These are phyloP conservation scores for Candida loeiensis DNA, from an alignment of 805 yeast genomes.

Conservation along the genomic window DNA sequence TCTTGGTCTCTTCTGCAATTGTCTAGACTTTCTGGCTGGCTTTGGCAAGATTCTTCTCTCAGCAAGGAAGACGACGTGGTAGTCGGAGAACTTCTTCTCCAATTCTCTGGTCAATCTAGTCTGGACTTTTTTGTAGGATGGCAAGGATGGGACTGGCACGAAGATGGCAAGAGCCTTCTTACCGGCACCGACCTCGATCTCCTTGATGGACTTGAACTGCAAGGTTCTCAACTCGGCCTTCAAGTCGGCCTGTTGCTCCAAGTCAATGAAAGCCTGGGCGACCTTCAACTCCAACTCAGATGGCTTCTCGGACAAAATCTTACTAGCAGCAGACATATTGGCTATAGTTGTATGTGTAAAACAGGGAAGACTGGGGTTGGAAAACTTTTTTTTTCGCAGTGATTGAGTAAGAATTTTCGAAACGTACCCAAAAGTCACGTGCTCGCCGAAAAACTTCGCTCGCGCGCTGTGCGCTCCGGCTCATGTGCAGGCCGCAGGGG, in stretches of 20 bases:
- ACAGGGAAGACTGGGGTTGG: constrained; percentile 7
- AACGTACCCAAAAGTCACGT: constrained; percentile 2
- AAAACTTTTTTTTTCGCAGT: constrained; percentile 8
- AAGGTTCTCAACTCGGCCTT: constrained; percentile 97
- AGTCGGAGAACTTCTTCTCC: constrained; percentile 99
- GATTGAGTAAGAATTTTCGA: constrained; percentile 7
- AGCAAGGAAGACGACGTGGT: constrained; percentile 98
- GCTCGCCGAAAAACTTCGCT: constrained; percentile 1
- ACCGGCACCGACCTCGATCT: constrained; percentile 97
- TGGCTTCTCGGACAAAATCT: constrained; percentile 93
- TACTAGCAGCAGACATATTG: constrained; percentile 94
- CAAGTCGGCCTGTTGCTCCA: constrained; percentile 94
- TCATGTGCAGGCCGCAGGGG: constrained; percentile 4
- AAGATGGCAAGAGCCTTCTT: constrained; percentile 97
- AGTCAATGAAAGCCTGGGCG: constrained; percentile 96
- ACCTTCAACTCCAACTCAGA: constrained; percentile 98
- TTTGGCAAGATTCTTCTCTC: constrained; percentile 99
- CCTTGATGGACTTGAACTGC: constrained; percentile 98
- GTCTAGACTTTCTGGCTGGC: constrained; percentile 95
- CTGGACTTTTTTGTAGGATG: constrained; percentile 96
- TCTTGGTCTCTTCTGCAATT: constrained; percentile 98
- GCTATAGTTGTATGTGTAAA: constrained; percentile 12
- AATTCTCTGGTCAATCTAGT: constrained; percentile 96
- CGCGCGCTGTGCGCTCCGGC: background rate
- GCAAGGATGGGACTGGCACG: constrained; percentile 94